Base-by-base conservation (phyloP, 768 basidiomycete genomes). In the Leucogyrophana mollusca region DNA sequence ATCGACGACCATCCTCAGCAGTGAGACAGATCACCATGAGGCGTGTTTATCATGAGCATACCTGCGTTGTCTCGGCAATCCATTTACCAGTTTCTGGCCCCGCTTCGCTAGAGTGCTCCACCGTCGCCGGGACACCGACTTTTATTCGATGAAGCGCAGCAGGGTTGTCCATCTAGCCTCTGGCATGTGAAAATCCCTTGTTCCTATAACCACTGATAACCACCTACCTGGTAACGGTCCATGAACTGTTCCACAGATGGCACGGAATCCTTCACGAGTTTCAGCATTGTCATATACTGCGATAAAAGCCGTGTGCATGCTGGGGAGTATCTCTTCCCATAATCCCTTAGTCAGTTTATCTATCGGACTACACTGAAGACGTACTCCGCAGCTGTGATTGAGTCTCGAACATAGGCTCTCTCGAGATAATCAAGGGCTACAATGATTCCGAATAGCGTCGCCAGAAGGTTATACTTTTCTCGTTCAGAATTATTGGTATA, bases 31-130 rank as follows among this genome's bases (percentile, higher is more conserved):
- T 38, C 10, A 43, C 9, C n/a, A n/a, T n/a, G n/a, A n/a, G n/a
- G n/a, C n/a, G n/a, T n/a, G n/a, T n/a, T n/a, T n/a, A n/a, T n/a
- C n/a, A 14, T 35, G 36, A 11, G 56, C 66, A 37, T 27, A 90
- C 94, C 78, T 95, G 91, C 0, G 95, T 98, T 4, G 95, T 97
- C 66, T 97, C 92, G 8, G 95, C 95, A 20, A 99, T 92, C 89
- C 90, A 94, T 66, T 97, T 96, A 27, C 90, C 89, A 0, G 90
- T 91, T 67, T 97, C 94, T 9, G 87, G 88, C 1, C 90, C 92
- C 7, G 87, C 87, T 64, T 94, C 93, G 36, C 88, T 87, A 10
- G 90, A 90, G 64, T 98, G 95, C 62, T 98, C 94, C 3, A 96
- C 89, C 0, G 94, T 98, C 0, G 95, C 95, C 4, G 95, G 95